Evolutionary conservation across 1,139 yeast genomes (phyloP), one percentile per base, ranked within the genome.

Genomic region (Magnusiomyces paraingens): DNA sequence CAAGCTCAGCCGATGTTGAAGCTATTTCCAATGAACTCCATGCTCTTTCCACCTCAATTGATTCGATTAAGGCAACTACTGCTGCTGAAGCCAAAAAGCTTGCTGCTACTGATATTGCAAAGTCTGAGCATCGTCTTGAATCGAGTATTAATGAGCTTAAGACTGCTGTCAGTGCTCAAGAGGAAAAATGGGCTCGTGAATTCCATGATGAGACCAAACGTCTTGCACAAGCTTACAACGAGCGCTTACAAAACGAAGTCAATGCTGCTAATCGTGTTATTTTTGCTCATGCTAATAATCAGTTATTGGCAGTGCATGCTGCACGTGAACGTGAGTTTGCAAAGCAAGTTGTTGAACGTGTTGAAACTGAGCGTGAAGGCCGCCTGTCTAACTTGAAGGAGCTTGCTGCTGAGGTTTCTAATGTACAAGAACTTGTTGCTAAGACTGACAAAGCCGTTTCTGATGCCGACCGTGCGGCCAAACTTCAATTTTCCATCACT

Each of bases 291-390:
- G 91, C 93, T 46, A 83, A 83, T 58, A 93, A 90, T 69, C 86
- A 86, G 57, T 79, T 91, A 42, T 74, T 83, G 29, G 77, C 86
- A 67, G 82, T 86, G 56, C 82, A 89, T 64, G 75, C 84, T 56
- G 84, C 82, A 61, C 86, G 86, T 63, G 82, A 90, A 56, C 79
- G 83, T 62, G 82, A 83, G 64, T 85, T 89, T 69, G 83, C 86
- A 60, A 73, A 78, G 58, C 76, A 83, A 58, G 75, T 93, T 55
- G 70, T 78, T 51, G 79, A 81, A 49, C 81, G 79, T 59, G 79
- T 94, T 52, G 95, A 89, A 62, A 65, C 73, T 36, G 99, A 93
- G 74, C 84, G 98, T 70, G 76, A 82, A 56, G 90, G 91, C 39
- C 84, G 95, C 66, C 79, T 90, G 62, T 79, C 86, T 51, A 78